Percentiles rank a stretch among this genome's conserved stretches.
Evolutionary conservation across 1,284 basidiomycete genomes (phyloP).

Genomic region (Pulveroboletus sp.): DNA sequence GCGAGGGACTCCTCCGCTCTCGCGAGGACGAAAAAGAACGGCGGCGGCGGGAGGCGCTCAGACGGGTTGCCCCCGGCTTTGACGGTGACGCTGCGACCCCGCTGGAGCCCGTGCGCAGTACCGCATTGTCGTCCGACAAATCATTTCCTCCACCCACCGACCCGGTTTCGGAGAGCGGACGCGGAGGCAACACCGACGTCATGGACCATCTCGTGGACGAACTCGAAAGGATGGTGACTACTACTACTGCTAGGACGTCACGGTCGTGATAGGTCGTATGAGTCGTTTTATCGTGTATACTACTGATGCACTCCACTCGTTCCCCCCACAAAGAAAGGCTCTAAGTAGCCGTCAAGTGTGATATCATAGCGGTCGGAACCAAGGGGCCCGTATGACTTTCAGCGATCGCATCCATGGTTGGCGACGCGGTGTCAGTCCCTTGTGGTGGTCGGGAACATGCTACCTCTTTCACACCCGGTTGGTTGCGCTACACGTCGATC

Average conservation of each 20-base stretch:
- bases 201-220: slow-evolving; percentile 84
- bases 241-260: neutral
- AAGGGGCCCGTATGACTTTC: no score
- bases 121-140: slow-evolving; percentile 9
- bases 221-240: slow-evolving; percentile 48
- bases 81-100: slow-evolving; percentile 54
- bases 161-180: neutral
- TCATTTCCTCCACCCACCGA: neutral
- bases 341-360: no score
- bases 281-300: neutral
- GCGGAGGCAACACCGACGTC: slow-evolving; percentile 46
- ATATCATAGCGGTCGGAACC: no score
- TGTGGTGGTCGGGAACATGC: no score
- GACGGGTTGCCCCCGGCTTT: slow-evolving; percentile 74
- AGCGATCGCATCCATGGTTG: no score
- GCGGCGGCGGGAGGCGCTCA: slow-evolving; percentile 72
- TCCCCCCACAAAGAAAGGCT: no score
- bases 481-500: neutral
- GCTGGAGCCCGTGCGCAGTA: slow-evolving; percentile 53
- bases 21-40: slow-evolving; percentile 79
- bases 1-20: slow-evolving; percentile 67
- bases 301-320: neutral
- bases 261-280: neutral
- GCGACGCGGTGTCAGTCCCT: no score
- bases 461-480: no score